Conservation (phyloP, 306 rosid genomes). For the Canavalia ensiformis region DNA sequence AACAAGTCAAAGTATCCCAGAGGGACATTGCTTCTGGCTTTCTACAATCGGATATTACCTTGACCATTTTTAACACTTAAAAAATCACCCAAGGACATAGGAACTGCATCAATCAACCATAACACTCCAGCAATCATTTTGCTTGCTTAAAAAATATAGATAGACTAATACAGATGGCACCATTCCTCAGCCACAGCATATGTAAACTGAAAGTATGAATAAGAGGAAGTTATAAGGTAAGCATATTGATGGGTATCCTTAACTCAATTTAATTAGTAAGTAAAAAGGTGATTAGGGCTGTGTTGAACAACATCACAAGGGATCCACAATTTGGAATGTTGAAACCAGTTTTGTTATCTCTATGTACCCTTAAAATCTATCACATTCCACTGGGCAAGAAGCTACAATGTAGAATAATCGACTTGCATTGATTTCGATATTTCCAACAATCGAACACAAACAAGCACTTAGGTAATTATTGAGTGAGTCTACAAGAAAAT, state of each 20-base stretch:
- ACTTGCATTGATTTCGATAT: not conserved
- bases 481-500: not conserved
- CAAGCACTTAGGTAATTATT: not conserved
- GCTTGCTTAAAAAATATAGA: constrained; percentile 4
- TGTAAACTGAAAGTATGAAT: not conserved
- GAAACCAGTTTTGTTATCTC: not conserved
- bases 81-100: not conserved
- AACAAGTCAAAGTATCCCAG: constrained; percentile 20
- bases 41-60: not conserved
- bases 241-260: not conserved
- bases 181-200: constrained; percentile 12
- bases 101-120: constrained; percentile 25
- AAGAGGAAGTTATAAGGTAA: not conserved
- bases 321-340: too few relatives aligned
- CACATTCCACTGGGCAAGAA: constrained; percentile 29
- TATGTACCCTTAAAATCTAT: not conserved
- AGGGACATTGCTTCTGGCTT: constrained; percentile 1
- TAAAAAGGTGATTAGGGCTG: not conserved
- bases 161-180: not conserved
- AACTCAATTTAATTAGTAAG: not conserved
- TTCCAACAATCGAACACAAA: constrained; percentile 24
- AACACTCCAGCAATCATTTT: constrained; percentile 1
- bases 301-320: too few relatives aligned
- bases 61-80: not conserved
- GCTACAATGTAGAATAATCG: not conserved